phyloP scores from a whole-genome alignment of 345 rosid species.

The Hibiscus mutabilis region DNA sequence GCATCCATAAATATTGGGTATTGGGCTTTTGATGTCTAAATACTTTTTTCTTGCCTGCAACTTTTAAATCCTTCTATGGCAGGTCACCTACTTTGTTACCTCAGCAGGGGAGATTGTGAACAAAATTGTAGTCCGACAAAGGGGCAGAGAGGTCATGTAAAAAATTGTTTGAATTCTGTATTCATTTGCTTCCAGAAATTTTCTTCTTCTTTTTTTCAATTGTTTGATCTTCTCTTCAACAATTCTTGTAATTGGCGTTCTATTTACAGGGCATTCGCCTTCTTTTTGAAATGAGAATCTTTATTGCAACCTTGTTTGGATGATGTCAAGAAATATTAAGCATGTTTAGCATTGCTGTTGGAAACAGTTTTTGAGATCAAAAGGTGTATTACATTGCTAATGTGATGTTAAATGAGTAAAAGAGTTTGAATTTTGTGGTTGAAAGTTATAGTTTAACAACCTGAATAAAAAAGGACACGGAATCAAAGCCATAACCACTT shows the following conservation, averaged over 20 bases:
- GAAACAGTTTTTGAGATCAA: no score
- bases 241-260: neutral
- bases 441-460: no score
- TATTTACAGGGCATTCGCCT: neutral
- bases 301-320: no score
- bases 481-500: conserved; percentile 23
- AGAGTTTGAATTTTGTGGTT: no score
- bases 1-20: neutral
- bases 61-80: conserved; percentile 9
- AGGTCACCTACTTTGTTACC: conserved; percentile 56
- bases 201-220: neutral
- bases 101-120: conserved; percentile 37
- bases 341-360: no score
- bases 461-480: no score
- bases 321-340: no score
- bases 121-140: conserved; percentile 34
- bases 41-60: neutral
- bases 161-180: neutral
- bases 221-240: neutral
- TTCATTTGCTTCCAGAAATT: neutral
- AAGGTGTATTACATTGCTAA: no score
- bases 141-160: conserved; percentile 44
- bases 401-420: no score
- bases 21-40: neutral
- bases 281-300: neutral